Percentiles rank a stretch among this genome's conserved stretches.
Evolutionary conservation across 805 yeast species (phyloP).

Genomic region (Myxozyma monticola): DNA sequence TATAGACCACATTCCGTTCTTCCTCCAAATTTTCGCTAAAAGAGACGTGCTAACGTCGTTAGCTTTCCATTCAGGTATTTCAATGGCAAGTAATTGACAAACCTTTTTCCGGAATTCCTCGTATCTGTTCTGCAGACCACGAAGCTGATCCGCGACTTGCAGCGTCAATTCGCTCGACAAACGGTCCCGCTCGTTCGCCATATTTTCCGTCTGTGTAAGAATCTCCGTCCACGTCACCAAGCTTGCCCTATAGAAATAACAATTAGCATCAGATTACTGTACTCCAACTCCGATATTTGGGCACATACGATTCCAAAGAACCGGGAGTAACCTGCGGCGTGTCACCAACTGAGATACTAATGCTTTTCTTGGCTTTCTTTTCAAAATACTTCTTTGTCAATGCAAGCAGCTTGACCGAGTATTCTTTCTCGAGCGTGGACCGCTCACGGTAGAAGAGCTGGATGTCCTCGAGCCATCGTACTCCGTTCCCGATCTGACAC

Average conservation of each 20-base stretch:
- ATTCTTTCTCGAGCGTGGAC: conserved; percentile 78
- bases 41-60: conserved; percentile 47
- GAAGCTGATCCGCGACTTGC: conserved; percentile 62
- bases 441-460: conserved; percentile 84
- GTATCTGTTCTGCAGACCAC: conserved; percentile 53
- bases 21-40: conserved; percentile 60
- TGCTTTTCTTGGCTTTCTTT: conserved; percentile 68
- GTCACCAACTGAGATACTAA: conserved; percentile 82
- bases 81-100: neutral
- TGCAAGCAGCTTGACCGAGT: conserved; percentile 63
- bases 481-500: conserved; percentile 50
- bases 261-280: neutral
- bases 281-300: neutral
- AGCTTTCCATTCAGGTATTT: neutral
- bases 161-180: conserved; percentile 60
- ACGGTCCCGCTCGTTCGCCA: conserved; percentile 64
- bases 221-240: conserved; percentile 90
- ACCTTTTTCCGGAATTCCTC: conserved; percentile 49
- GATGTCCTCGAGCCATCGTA: conserved; percentile 73
- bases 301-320: conserved; percentile 58
- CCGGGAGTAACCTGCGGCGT: conserved; percentile 92
- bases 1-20: conserved; percentile 50
- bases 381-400: conserved; percentile 69
- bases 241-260: conserved; percentile 53
- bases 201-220: conserved; percentile 75